Conservation (phyloP, 129 eudicot genomes). For the Kitagawia praeruptora region DNA sequence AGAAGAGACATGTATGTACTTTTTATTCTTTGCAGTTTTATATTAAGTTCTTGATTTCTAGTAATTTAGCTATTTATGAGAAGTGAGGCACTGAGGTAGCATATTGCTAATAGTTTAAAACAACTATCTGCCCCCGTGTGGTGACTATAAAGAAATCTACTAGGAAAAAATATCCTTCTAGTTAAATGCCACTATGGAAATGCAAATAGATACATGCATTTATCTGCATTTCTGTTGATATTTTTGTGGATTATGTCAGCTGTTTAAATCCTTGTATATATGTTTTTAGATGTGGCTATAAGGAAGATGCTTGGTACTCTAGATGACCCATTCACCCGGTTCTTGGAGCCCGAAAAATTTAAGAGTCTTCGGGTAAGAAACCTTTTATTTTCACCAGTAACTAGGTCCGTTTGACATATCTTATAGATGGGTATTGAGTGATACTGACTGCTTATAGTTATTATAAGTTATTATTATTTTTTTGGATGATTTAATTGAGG, state of each 20-base stretch:
- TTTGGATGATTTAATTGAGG: neutral
- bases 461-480: neutral
- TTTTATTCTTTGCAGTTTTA: neutral
- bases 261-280: conserved; percentile 14
- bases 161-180: neutral
- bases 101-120: neutral
- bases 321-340: conserved; percentile 96
- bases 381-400: conserved; percentile 14
- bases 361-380: conserved; percentile 83
- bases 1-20: conserved; percentile 73
- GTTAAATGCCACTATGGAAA: neutral
- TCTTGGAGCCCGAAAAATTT: conserved; percentile 85
- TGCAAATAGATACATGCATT: neutral
- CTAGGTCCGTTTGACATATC: neutral
- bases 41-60: neutral
- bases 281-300: conserved; percentile 66
- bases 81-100: neutral
- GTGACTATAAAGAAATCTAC: neutral
- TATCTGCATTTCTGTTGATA: neutral
- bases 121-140: neutral
- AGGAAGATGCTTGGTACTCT: conserved; percentile 88
- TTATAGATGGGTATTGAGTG: no score
- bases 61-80: neutral
- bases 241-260: neutral
- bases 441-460: neutral